Evolutionary conservation across 192 early-diverging fungal genomes (phyloP).

Genomic region (Coemansia sp.): DNA sequence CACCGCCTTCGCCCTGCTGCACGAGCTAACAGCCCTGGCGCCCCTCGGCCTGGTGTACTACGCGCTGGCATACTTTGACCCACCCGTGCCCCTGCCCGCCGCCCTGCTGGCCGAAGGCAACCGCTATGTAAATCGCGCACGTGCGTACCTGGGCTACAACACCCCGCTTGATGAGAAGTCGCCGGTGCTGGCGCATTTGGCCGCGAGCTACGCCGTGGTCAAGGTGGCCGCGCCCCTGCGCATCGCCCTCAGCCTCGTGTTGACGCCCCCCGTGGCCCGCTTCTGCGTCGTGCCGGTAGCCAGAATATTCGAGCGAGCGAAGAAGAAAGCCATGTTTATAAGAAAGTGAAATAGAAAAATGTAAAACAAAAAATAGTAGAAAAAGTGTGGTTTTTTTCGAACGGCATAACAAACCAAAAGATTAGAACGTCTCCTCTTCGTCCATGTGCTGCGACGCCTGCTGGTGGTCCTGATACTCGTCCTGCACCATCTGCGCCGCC

Average conservation of each 20-base stretch:
- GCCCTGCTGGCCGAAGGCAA: constrained; percentile 58
- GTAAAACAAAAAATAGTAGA: too few relatives aligned
- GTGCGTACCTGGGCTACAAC: constrained; percentile 51
- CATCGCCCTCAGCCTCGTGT: constrained; percentile 23
- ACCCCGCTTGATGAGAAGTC: constrained; percentile 28
- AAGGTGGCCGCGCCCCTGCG: constrained; percentile 59
- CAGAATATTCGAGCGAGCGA: neutral
- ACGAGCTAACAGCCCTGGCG: constrained; percentile 84
- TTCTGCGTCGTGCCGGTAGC: constrained; percentile 31
- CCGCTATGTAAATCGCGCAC: constrained; percentile 57
- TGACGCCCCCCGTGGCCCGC: constrained; percentile 33
- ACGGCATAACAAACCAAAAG: too few relatives aligned
- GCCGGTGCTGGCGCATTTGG: constrained; percentile 67
- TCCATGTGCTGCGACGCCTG: constrained; percentile 31
- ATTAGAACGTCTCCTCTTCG: constrained; percentile 43
- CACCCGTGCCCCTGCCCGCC: constrained; percentile 68
- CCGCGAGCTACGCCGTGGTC: constrained; percentile 76
- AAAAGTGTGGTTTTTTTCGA: neutral
- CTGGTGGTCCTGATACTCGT: constrained; percentile 21
- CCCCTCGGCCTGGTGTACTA: constrained; percentile 77
- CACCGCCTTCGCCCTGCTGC: constrained; percentile 75
- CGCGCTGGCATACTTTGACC: constrained; percentile 52
- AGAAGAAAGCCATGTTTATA: neutral
- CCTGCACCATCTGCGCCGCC: constrained; percentile 6
- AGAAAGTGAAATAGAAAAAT: constrained; percentile 1